phyloP scores from a whole-genome alignment of 2,329 filamentous ascomycete genomes.

The Aureobasidium sp. region DNA sequence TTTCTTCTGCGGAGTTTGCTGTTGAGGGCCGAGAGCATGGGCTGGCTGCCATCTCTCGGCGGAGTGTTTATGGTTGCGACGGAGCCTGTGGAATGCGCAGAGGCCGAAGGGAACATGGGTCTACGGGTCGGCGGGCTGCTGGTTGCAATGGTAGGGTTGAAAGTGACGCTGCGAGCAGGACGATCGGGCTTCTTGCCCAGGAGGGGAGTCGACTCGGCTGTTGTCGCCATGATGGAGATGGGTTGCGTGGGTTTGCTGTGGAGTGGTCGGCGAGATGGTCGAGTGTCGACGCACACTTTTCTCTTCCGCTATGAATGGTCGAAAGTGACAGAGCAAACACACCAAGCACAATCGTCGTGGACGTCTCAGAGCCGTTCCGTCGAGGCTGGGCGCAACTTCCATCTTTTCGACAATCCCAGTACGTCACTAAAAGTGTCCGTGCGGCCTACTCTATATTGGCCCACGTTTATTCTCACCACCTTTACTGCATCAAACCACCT shows the following conservation, averaged over 20 bases:
- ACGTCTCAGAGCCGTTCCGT: constrained; percentile 3
- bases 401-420: not conserved
- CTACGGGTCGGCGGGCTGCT: constrained; percentile 31
- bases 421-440: not conserved
- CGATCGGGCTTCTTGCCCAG: constrained; percentile 21
- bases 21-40: constrained; percentile 72
- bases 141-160: constrained; percentile 54
- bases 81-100: constrained; percentile 22
- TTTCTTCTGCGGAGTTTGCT: constrained; percentile 80
- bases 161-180: constrained; percentile 60
- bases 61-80: constrained; percentile 30
- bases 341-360: not conserved
- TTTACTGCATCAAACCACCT: not conserved
- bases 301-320: not conserved
- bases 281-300: not conserved
- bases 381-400: constrained; percentile 9
- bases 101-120: constrained; percentile 26
- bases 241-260: not conserved
- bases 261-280: not conserved
- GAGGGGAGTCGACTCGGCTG: constrained; percentile 13
- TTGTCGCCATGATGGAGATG: constrained; percentile 12
- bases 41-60: constrained; percentile 36
- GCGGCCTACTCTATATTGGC: not conserved
- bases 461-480: not conserved
- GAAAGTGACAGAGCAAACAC: not conserved